Evolutionary conservation across 2,329 filamentous ascomycete genomes (phyloP), one percentile per base, ranked within the genome.

Genomic region (Colletotrichum salicis): DNA sequence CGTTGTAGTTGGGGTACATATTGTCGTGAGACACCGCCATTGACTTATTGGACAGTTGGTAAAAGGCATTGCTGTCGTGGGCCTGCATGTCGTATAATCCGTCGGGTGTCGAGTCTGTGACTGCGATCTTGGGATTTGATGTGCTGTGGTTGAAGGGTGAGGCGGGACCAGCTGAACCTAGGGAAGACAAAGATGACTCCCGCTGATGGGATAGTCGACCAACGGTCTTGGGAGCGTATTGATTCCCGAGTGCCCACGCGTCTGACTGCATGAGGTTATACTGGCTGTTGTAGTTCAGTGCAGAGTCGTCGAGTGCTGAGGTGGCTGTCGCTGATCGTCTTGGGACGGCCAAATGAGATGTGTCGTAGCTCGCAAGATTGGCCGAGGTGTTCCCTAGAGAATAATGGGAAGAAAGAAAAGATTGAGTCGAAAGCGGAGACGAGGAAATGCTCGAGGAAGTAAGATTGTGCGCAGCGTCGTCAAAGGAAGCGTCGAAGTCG

Each of bases 131-230:
- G 2, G 89, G 89, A 72, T 90, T 88, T 48, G 88, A 85, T 1
- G 84, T 86, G 76, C 84, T 89, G 69, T 85, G 82, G 51, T 84
- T 86, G 78, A 85, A 91, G 4, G 89, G 89, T 22, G 90, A 91
- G 0, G 86, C 83, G 22, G 89, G 89, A n/a, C 87, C 88, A 45
- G 87, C 84, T 0, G 89, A 91, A 12, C 87, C 88, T 52, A 91
- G 76, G 0, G 90, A 91, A 0, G 89, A 91, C 48, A 90, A 81
- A 7, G 89, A 91, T 2, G 89, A 88, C 74, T 91, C 89, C 75
- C 89, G 86, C 57, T 91, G 85, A 76, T 91, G 89, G 31, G 83
- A 76, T 48, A 84, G 78, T 19, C 84, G 82, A 67, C 80, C 79
- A 51, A 80, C 73, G 11, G 78, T 75, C 76, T 82, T 82, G 27